Base-by-base conservation (phyloP, 805 yeast species). In the Nadsonia fulvescens region DNA sequence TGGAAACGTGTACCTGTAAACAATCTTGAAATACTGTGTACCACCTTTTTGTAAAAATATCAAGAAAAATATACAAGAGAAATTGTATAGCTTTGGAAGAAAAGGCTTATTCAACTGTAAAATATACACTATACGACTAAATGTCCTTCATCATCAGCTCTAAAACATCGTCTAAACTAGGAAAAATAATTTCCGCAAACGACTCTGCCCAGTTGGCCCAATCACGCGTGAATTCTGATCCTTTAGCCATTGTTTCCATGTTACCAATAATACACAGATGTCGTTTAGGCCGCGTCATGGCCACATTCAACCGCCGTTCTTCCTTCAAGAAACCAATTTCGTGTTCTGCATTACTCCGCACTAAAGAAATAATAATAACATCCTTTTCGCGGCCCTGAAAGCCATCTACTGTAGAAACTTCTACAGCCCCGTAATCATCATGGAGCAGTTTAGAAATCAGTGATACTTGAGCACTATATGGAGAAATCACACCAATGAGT, bases 321-420 rank as follows among this genome's bases (percentile, higher is more conserved):
- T 86, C 95, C 13, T 61, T 58, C 28, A 89, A 52, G 42, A 86
- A 89, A 6, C 96, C 96, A 24, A 83, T 72, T 27, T 73, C 77
- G 17, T 59, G 47, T 2, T 51, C 39, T 12, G 63, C 71, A 45
- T 86, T 86, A 20, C 89, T 73, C 35, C 98, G 58, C 2, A 86
- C 95, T 28, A 86, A 47, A 2, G 89, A 63, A 8, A 89, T 51
- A 1, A 86, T 60, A 5, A 86, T 81, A 1, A 70, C 73, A 39
- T 83, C 91, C 46, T 86, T 89, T 43, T 86, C 98, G 34, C 95
- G 57, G 2, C 98, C 98, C 53, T 86, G 98, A 42, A 86, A 89
- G 1, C 95, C 95, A 51, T 86, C 98, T 4, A 86, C 86, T 0
- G 95, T 79, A 4, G 92, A 68, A 1, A 83, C 65, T 42, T 86